Conservation (phyloP, 2,329 filamentous ascomycete species). For the Periconia macrospinosa region DNA sequence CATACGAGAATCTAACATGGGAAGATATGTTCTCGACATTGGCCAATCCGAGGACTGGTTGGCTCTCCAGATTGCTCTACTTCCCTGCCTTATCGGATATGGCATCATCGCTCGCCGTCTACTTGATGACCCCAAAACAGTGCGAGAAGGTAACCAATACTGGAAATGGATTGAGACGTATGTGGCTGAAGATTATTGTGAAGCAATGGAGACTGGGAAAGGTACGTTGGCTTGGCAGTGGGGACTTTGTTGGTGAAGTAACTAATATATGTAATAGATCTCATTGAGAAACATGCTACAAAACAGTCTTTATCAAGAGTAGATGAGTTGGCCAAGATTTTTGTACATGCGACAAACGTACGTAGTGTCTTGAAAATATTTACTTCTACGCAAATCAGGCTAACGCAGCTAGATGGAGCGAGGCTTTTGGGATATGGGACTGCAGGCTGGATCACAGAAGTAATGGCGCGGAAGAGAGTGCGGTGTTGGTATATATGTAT, state of each 20-base stretch:
- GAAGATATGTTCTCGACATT: constrained; percentile 80
- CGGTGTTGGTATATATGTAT: no score
- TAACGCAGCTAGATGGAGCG: constrained; percentile 64
- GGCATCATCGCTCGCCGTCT: constrained; percentile 75
- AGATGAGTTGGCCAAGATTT: constrained; percentile 81
- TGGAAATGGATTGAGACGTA: constrained; percentile 94
- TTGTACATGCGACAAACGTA: constrained; percentile 84
- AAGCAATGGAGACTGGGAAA: constrained; percentile 70
- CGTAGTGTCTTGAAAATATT: constrained; percentile 25
- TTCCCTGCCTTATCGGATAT: constrained; percentile 90
- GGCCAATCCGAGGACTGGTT: constrained; percentile 88
- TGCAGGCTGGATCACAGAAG: constrained; percentile 19
- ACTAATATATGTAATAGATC: constrained; percentile 48
- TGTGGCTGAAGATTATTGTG: constrained; percentile 74
- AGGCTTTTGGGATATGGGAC: constrained; percentile 74
- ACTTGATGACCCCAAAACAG: constrained; percentile 62
- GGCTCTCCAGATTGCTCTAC: constrained; percentile 79
- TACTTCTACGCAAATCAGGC: constrained; percentile 6
- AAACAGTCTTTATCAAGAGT: constrained; percentile 73
- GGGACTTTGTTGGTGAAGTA: constrained; percentile 1
- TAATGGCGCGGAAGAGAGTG: neutral
- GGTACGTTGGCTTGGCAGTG: constrained; percentile 52
- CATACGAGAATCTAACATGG: neutral
- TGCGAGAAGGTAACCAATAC: constrained; percentile 70
- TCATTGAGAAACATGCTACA: constrained; percentile 76